phyloP scores from a whole-genome alignment of 1,139 yeast species.

The Magnusiomyces suaveolens region DNA sequence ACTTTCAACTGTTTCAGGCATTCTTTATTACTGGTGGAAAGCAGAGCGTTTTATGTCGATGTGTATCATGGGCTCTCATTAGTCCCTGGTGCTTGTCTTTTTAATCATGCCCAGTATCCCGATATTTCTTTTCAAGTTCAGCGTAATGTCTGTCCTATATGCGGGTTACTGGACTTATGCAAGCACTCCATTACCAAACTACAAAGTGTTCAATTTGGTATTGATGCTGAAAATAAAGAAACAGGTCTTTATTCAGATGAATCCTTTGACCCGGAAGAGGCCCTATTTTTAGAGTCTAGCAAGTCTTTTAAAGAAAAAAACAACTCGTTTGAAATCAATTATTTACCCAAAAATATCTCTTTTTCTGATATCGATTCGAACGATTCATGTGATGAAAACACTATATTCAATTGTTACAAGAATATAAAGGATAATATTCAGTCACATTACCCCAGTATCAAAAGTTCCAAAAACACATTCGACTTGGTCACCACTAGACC shows the following conservation, averaged over 20 bases:
- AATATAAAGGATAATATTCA: too few species aligned
- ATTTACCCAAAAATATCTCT: too few species aligned
- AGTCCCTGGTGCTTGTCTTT: conserved; percentile 87
- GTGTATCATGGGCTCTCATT: conserved; percentile 60
- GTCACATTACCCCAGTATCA: too few species aligned
- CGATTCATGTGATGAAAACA: too few species aligned
- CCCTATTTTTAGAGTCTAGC: too few species aligned
- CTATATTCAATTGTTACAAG: too few species aligned
- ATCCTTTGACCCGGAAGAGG: too few species aligned
- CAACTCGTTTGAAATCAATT: too few species aligned
- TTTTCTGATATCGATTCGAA: too few species aligned
- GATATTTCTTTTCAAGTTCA: conserved; percentile 67
- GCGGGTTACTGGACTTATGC: conserved; percentile 50
- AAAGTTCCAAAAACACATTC: too few species aligned
- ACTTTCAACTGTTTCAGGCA: conserved; percentile 26
- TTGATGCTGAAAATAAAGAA: conserved; percentile 16
- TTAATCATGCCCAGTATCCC: conserved; percentile 55
- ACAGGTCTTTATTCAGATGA: too few species aligned
- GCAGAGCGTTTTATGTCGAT: conserved; percentile 77
- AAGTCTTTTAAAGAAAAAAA: too few species aligned
- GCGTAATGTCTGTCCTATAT: conserved; percentile 58
- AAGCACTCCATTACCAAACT: conserved; percentile 23
- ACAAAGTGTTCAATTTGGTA: conserved; percentile 10
- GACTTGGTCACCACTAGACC: conserved; percentile 36
- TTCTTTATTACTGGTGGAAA: conserved; percentile 42